Evolutionary conservation across 441 rosid species (phyloP), one percentile per base, ranked within the genome.

Genomic region (Arabidopsis hybrid): DNA sequence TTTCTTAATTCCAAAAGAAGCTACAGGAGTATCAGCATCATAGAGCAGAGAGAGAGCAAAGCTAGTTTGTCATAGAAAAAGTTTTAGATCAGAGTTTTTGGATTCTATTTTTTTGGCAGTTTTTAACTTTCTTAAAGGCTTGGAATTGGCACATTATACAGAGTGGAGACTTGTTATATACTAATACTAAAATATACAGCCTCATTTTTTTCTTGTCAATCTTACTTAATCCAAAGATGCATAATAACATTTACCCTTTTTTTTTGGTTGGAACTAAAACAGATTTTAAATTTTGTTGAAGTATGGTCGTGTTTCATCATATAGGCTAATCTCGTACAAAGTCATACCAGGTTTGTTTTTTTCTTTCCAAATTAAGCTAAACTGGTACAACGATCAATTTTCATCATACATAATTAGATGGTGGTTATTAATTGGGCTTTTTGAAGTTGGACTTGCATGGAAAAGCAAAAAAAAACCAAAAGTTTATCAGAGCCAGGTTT

Each of bases 1-100:
- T 36, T 92, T 87, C 71, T 69, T 95, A 84, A 92, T 95, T 73
- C 98, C 98, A 0, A 89, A 91, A 81, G 92, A 87, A 60, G 99
- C 96, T 66, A 89, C 98, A 11, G 99, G 97, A 71, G 69, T 84
- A 69, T 86, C 99, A 21, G 73, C 91, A 11, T 87, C 67, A 11
- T 76, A 76, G 72, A 36, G 32, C 69, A n/a, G n/a, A 36, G 1
- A 53, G 51, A 16, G 58, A n/a, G 29, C 18, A 29, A 29, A 68
- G 50, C 46, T 75, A 43, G 13, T 13, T 40, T 51, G 40, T 32
- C 56, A 18, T 66, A 67, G 63, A 36, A 65, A 65, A 45, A 35
- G 7, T 0, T 40, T 6, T 31, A 32, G 55, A 56, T 11, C n/a
- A 57, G 18, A 57, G 39, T 3, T 57, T 57, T 35, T 32, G 36